A percentile compares a stretch with the other conserved stretches of the same genome.
These are phyloP conservation scores for Rutstroemia sp. DNA, from an alignment of 2,329 filamentous ascomycete species.

Conservation along the genomic window DNA sequence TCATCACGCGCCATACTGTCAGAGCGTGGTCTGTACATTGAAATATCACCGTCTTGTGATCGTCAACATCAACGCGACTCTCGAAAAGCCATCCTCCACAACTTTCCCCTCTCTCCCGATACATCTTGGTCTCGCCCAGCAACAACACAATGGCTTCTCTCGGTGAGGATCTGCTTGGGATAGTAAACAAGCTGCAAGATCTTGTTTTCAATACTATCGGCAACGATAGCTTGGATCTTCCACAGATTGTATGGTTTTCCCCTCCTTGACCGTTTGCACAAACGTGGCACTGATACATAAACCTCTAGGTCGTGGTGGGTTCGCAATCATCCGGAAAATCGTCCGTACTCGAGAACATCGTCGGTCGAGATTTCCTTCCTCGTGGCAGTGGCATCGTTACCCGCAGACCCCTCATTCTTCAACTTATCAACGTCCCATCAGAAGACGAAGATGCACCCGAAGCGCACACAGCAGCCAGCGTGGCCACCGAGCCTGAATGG, in stretches of 20 bases:
- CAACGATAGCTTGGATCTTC: slow-evolving; percentile 93
- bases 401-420: slow-evolving; percentile 84
- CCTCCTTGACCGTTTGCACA: slow-evolving; percentile 13
- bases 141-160: slow-evolving; percentile 70
- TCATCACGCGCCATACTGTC: background rate
- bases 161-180: slow-evolving; percentile 88
- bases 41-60: slow-evolving; percentile 7
- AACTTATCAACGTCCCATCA: slow-evolving; percentile 91
- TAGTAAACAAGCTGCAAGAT: slow-evolving; percentile 97
- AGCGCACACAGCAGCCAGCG: slow-evolving; percentile 70
- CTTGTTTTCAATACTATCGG: slow-evolving; percentile 99
- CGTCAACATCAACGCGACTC: slow-evolving; percentile 4
- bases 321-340: slow-evolving; percentile 98
- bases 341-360: slow-evolving; percentile 97
- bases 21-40: background rate
- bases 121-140: slow-evolving; percentile 20
- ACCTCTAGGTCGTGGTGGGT: slow-evolving; percentile 80
- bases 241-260: slow-evolving; percentile 75
- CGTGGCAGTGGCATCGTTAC: slow-evolving; percentile 96
- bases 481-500: slow-evolving; percentile 65
- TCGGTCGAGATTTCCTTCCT: slow-evolving; percentile 93
- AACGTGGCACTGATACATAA: slow-evolving; percentile 14
- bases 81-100: slow-evolving; percentile 7
- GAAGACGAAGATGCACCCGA: slow-evolving; percentile 56
- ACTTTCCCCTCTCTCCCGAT: background rate